phyloP scores from a whole-genome alignment of 2,329 filamentous ascomycete genomes.

The Dichotomopilus funicola region DNA sequence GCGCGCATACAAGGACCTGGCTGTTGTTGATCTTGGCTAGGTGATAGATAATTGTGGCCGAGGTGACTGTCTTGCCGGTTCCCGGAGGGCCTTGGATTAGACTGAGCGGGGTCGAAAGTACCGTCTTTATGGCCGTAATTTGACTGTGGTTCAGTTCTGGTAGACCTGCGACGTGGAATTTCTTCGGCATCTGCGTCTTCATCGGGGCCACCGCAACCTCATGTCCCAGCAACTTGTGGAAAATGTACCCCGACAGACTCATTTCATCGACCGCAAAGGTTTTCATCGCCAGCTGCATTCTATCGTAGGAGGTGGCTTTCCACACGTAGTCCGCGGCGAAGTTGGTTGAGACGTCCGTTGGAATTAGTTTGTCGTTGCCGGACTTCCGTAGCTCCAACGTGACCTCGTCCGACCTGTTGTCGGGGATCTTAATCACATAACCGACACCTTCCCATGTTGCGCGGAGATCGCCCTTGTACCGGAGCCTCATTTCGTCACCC shows the following conservation, averaged over 20 bases:
- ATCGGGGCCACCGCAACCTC: slow-evolving; percentile 91
- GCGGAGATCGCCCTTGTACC: slow-evolving; percentile 90
- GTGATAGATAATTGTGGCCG: slow-evolving; percentile 97
- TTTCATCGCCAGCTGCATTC: slow-evolving; percentile 99
- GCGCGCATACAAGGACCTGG: slow-evolving; percentile 92
- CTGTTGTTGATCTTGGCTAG: slow-evolving; percentile 91
- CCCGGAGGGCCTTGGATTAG: slow-evolving; percentile 95
- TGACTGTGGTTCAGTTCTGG: slow-evolving; percentile 94
- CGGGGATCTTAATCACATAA: slow-evolving; percentile 98
- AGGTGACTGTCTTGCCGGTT: slow-evolving; percentile 97
- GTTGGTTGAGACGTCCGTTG: slow-evolving; percentile 93
- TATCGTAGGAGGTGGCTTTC: slow-evolving; percentile 98
- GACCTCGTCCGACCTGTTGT: slow-evolving; percentile 97
- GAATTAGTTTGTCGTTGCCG: slow-evolving; percentile 91
- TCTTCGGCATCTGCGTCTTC: slow-evolving; percentile 92
- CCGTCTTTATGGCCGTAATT: slow-evolving; percentile 91
- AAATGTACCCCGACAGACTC: slow-evolving; percentile 98
- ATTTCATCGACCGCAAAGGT: slow-evolving; percentile 96
- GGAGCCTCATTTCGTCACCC: slow-evolving; percentile 95
- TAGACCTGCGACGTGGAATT: slow-evolving; percentile 90
- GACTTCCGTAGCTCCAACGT: slow-evolving; percentile 90
- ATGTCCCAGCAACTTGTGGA: slow-evolving; percentile 91
- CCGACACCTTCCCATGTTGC: slow-evolving; percentile 94
- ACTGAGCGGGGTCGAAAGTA: slow-evolving; percentile 86
- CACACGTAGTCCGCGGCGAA: slow-evolving; percentile 99